Conservation (phyloP, 73 alveolate species). For the Diophrys sp. region DNA sequence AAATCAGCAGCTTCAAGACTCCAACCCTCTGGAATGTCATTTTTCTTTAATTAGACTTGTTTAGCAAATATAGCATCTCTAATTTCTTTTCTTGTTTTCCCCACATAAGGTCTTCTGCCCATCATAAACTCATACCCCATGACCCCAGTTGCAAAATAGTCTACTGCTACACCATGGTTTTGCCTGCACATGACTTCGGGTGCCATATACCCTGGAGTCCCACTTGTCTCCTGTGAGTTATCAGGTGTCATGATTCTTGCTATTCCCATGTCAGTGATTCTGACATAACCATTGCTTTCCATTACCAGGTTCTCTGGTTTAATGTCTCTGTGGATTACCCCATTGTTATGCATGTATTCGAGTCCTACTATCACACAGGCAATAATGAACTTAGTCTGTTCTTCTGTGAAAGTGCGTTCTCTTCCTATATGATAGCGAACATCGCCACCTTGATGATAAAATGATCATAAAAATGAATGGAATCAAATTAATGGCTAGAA, state of each 20-base stretch:
- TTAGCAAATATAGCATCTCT: conserved; percentile 78
- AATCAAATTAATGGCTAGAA: too few relatives aligned
- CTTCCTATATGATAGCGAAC: conserved; percentile 86
- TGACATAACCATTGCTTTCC: conserved; percentile 85
- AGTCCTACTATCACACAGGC: conserved; percentile 92
- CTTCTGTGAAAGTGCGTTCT: conserved; percentile 84
- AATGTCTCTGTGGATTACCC: conserved; percentile 93
- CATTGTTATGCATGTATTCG: conserved; percentile 89
- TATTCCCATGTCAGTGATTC: conserved; percentile 96
- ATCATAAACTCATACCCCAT: conserved; percentile 94
- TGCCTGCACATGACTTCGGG: conserved; percentile 82
- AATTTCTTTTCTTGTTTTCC: conserved; percentile 72
- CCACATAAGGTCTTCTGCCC: conserved; percentile 90
- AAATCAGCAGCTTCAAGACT: conserved; percentile 90
- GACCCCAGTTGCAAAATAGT: conserved; percentile 93
- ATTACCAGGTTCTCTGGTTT: conserved; percentile 96
- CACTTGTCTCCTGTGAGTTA: conserved; percentile 93
- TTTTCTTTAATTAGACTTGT: conserved; percentile 72
- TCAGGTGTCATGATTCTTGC: conserved; percentile 84
- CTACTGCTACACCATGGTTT: conserved; percentile 91
- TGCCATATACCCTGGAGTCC: conserved; percentile 97
- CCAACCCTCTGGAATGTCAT: conserved; percentile 91
- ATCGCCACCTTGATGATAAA: conserved; percentile 98
- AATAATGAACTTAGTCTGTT: conserved; percentile 80
- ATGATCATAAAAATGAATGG: too few relatives aligned